These are phyloP conservation scores for Zymoseptoria passerinii DNA, from an alignment of 2,329 filamentous ascomycete genomes.

Conservation along the genomic window DNA sequence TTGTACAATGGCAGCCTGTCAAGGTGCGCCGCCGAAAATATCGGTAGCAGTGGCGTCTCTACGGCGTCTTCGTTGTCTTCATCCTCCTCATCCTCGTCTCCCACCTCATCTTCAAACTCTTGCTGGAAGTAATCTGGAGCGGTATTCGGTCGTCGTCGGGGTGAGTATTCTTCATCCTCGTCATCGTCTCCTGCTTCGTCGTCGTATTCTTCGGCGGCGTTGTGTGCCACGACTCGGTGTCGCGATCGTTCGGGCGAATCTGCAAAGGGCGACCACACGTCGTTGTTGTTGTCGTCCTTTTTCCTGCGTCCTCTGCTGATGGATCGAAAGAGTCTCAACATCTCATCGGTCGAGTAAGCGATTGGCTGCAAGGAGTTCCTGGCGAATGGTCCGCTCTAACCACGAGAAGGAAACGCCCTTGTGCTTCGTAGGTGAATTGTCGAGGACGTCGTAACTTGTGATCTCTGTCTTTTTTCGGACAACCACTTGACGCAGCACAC, in stretches of 20 bases:
- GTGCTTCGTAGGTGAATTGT: no score
- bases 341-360: slow-evolving; percentile 2
- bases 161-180: slow-evolving; percentile 17
- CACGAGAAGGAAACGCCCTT: background rate
- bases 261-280: slow-evolving; percentile 13
- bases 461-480: background rate
- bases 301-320: slow-evolving; percentile 19
- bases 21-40: slow-evolving; percentile 72
- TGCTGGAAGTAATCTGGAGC: slow-evolving; percentile 20
- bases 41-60: slow-evolving; percentile 55
- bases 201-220: slow-evolving; percentile 12
- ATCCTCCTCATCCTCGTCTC: slow-evolving; percentile 35
- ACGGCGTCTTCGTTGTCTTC: slow-evolving; percentile 38
- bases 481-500: background rate
- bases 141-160: slow-evolving; percentile 8
- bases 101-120: slow-evolving; percentile 34
- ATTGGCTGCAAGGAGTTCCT: background rate
- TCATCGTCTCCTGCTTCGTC: slow-evolving; percentile 18
- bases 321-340: slow-evolving; percentile 20
- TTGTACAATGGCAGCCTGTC: slow-evolving; percentile 83
- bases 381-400: background rate
- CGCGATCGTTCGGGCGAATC: slow-evolving; percentile 22
- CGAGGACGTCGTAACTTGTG: background rate
- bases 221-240: slow-evolving; percentile 18
- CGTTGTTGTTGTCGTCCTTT: slow-evolving; percentile 3